Base-by-base conservation (phyloP, 2,329 filamentous ascomycete genomes). In the Alternaria gansuensis region DNA sequence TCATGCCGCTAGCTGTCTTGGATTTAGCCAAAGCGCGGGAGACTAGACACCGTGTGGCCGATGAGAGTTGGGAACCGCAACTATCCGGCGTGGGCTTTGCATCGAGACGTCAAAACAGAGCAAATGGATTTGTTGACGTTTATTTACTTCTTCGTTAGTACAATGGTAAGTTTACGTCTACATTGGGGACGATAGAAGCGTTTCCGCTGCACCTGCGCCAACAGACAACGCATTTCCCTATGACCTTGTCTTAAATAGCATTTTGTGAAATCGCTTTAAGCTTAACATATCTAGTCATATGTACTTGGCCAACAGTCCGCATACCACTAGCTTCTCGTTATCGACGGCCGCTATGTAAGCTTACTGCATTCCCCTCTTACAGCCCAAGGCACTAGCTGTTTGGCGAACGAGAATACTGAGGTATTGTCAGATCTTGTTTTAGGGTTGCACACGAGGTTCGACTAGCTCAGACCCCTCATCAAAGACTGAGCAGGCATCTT, bases 391-490 rank as follows among this genome's bases (percentile, higher is more conserved):
- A 26, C 9, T 28, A 33, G 31, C 13, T 33, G 26, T 51, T 24
- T 33, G 39, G 54, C 54, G 28, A 49, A 39, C 26, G 17, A 44
- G 14, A 5, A 29, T 28, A 21, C 14, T 3, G 13, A 24, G 29
- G 31, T 23, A 51, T 17, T 6, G 14, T 84, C 85, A 2, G 85
- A 77, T 5, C 80, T 78, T 44, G 77, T 77, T 29, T 29, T 39
- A 21, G 28, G 26, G 53, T 50, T n/a, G 26, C 17, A 52, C 39
- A 24, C 3, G 13, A 24, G 17, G 17, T 17, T 17, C 17, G 17
- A 17, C 17, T 17, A 17, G 17, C 17, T 17, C 17, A 17, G 17
- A 17, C 17, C 17, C 17, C 17, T 17, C 17, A 17, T 17, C 17
- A 17, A 17, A 17, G 17, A 17, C 17, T 17, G 17, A 2, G 17